Evolutionary conservation across 164 flowering plant genomes (phyloP).

Genomic region (Liquidambar formosana): DNA sequence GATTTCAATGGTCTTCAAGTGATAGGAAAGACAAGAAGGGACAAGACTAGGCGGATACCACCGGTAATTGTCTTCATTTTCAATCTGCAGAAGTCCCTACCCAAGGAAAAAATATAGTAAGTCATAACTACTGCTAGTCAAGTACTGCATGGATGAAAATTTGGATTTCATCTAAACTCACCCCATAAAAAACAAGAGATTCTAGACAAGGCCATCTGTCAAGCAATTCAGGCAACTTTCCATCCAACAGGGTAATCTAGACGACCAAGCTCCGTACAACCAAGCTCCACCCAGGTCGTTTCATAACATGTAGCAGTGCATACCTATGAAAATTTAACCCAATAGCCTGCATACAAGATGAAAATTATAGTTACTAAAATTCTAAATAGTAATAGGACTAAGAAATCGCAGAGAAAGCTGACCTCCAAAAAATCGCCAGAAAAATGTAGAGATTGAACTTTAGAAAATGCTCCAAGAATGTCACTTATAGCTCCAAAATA

Average conservation of each 20-base stretch:
- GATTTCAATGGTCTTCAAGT: slow-evolving; percentile 17
- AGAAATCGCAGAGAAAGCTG: background rate
- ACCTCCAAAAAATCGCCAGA: background rate
- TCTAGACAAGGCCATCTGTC: slow-evolving; percentile 17
- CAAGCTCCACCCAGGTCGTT: slow-evolving; percentile 16
- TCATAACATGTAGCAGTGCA: slow-evolving; percentile 6
- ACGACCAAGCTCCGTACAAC: too few relatives aligned
- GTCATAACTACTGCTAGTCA: background rate
- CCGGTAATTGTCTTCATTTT: background rate
- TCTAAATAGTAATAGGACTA: background rate
- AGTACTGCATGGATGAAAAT: too few relatives aligned
- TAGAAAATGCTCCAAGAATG: background rate
- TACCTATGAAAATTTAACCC: background rate
- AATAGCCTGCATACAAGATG: background rate
- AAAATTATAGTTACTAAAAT: background rate
- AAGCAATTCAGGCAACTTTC: slow-evolving; percentile 1
- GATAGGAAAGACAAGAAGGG: slow-evolving; percentile 5
- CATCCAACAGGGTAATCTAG: background rate
- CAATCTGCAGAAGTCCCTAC: background rate
- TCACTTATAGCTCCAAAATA: background rate
- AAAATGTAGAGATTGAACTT: background rate
- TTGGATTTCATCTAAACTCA: background rate
- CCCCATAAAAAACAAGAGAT: slow-evolving; percentile 15
- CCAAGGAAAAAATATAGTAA: background rate
- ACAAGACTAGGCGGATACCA: background rate